phyloP scores from a whole-genome alignment of 331 rosid genomes.

The Saraca asoca region DNA sequence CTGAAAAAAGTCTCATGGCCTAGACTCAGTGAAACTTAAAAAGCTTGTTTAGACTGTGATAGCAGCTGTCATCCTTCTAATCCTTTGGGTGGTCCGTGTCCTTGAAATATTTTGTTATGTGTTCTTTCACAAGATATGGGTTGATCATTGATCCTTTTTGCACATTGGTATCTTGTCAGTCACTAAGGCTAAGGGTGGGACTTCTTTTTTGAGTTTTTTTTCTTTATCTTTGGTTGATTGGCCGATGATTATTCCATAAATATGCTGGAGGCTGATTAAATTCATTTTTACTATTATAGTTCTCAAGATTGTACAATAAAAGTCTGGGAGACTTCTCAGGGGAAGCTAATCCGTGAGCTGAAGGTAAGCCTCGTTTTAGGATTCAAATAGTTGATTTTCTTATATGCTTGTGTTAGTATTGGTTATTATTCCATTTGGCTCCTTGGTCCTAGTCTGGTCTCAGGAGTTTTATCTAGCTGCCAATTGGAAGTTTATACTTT shows the following conservation, averaged over 20 bases:
- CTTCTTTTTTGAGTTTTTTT: no score
- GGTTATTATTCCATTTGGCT: neutral
- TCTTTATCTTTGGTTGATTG: neutral
- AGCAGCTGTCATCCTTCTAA: no score
- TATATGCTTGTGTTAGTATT: slow-evolving; percentile 8
- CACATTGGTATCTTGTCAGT: no score
- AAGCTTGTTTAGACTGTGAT: no score
- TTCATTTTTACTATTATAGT: slow-evolving; percentile 46
- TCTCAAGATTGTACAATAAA: slow-evolving; percentile 94
- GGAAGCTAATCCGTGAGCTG: slow-evolving; percentile 87
- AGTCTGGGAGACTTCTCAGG: slow-evolving; percentile 93
- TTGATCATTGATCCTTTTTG: no score
- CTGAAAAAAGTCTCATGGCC: no score
- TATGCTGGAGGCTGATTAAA: slow-evolving; percentile 16
- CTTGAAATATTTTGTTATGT: no score
- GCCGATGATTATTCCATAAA: neutral
- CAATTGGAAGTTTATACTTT: no score
- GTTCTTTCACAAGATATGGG: no score
- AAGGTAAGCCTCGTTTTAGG: slow-evolving; percentile 47
- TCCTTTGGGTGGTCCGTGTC: no score
- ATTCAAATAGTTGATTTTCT: neutral
- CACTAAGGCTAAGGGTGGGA: no score
- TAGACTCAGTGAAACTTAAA: no score
- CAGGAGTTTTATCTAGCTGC: neutral
- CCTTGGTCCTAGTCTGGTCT: neutral